phyloP scores from a whole-genome alignment of 495 filamentous ascomycete species.

The Physcia stellaris region DNA sequence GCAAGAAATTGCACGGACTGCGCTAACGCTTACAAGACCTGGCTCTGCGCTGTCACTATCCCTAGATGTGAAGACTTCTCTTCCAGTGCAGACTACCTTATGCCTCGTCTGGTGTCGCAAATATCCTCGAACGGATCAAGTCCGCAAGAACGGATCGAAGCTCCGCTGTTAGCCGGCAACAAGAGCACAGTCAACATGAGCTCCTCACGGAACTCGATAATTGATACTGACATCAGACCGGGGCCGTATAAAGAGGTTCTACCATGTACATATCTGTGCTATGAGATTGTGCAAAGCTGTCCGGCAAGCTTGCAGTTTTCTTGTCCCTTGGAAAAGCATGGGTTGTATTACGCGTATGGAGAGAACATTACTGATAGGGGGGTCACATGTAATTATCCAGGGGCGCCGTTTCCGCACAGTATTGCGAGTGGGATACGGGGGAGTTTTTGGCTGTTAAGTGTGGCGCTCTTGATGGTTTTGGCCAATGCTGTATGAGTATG shows the following conservation, averaged over 20 bases:
- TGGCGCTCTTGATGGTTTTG: too few relatives aligned
- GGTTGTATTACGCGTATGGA: slow-evolving; percentile 56
- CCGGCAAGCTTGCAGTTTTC: slow-evolving; percentile 63
- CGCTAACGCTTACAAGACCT: slow-evolving; percentile 67
- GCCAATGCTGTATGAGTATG: too few relatives aligned
- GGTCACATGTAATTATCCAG: slow-evolving; percentile 1
- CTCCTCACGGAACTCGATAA: slow-evolving; percentile 49
- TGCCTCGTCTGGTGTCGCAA: slow-evolving; percentile 53
- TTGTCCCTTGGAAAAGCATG: slow-evolving; percentile 49
- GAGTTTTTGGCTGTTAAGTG: neutral
- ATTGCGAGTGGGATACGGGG: neutral
- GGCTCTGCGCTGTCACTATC: slow-evolving; percentile 88
- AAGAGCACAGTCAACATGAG: slow-evolving; percentile 9
- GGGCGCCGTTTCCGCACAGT: neutral
- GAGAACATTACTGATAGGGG: neutral
- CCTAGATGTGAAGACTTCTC: slow-evolving; percentile 81
- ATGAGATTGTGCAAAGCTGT: slow-evolving; percentile 68
- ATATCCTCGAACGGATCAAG: slow-evolving; percentile 53
- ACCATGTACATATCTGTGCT: slow-evolving; percentile 75
- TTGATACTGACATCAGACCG: slow-evolving; percentile 57
- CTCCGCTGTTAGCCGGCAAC: slow-evolving; percentile 9
- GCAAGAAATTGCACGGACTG: slow-evolving; percentile 64
- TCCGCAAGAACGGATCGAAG: slow-evolving; percentile 8
- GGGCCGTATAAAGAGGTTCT: slow-evolving; percentile 91
- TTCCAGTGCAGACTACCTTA: slow-evolving; percentile 37